These are phyloP conservation scores for Nothophoma quercina DNA, from an alignment of 2,329 filamentous ascomycete genomes.

Conservation along the genomic window DNA sequence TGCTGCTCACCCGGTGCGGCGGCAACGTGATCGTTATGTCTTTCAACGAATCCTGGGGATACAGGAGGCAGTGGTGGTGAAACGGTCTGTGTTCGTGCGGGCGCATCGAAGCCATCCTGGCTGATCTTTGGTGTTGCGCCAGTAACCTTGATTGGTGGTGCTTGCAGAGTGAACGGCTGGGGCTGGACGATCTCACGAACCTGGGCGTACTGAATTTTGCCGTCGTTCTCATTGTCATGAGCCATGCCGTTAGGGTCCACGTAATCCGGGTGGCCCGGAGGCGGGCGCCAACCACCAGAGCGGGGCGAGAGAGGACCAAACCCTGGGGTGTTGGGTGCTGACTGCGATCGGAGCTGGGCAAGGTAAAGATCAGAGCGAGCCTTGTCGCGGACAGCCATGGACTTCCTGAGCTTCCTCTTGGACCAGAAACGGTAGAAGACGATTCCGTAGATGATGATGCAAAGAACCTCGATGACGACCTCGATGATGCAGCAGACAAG, in stretches of 20 bases:
- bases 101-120: conserved; percentile 67
- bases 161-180: conserved; percentile 82
- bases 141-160: conserved; percentile 81
- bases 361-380: conserved; percentile 96
- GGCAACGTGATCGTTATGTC: conserved; percentile 69
- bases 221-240: conserved; percentile 58
- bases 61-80: conserved; percentile 47
- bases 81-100: conserved; percentile 46
- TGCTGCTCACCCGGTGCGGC: conserved; percentile 80
- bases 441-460: conserved; percentile 89
- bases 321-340: conserved; percentile 92
- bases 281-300: conserved; percentile 59
- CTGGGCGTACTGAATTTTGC: conserved; percentile 47
- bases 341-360: conserved; percentile 71
- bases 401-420: conserved; percentile 93
- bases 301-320: conserved; percentile 73
- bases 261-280: conserved; percentile 52
- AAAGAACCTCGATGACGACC: conserved; percentile 88
- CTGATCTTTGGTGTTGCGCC: conserved; percentile 75
- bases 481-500: conserved; percentile 98
- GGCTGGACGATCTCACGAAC: conserved; percentile 55
- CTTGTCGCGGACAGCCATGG: conserved; percentile 94
- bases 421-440: conserved; percentile 98
- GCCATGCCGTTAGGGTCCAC: conserved; percentile 57
- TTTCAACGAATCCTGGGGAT: conserved; percentile 52